These are phyloP conservation scores for Colletotrichum spinosum DNA, from an alignment of 2,329 filamentous ascomycete species.

Conservation along the genomic window DNA sequence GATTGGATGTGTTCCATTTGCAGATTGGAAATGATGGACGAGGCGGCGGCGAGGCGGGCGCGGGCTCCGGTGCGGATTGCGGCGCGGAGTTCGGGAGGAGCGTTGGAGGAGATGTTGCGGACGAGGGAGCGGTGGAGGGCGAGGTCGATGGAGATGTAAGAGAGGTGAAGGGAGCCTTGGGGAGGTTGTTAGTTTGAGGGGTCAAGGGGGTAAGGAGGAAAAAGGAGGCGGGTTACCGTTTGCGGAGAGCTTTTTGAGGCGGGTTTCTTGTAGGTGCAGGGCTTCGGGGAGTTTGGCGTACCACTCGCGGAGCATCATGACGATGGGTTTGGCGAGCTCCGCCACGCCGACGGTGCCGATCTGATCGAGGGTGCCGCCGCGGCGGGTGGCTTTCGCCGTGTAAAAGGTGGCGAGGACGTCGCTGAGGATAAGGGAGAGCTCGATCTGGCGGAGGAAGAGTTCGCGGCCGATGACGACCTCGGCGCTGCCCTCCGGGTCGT, in stretches of 20 bases:
- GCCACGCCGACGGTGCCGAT: conserved; percentile 48
- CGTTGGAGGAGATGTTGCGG: conserved; percentile 52
- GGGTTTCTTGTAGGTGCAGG: conserved; percentile 57
- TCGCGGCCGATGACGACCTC: conserved; percentile 58
- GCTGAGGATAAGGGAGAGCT: conserved; percentile 61
- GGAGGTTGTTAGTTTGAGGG: conserved; percentile 45
- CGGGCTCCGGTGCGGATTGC: conserved; percentile 52
- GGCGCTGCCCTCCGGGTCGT: conserved; percentile 51
- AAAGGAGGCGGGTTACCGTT: conserved; percentile 38
- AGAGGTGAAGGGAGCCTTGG: conserved; percentile 59
- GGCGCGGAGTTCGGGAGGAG: conserved; percentile 44
- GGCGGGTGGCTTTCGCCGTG: conserved; percentile 48
- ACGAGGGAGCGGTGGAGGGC: conserved; percentile 63
- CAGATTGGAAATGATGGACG: conserved; percentile 53
- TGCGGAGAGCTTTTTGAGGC: conserved; percentile 54
- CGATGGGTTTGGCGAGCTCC: conserved; percentile 48
- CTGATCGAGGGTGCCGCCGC: conserved; percentile 45
- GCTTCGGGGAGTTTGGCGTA: conserved; percentile 57
- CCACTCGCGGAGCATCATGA: conserved; percentile 54
- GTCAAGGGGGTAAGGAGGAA: background rate
- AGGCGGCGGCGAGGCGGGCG: conserved; percentile 52
- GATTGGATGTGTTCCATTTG: conserved; percentile 59
- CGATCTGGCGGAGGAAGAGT: conserved; percentile 63
- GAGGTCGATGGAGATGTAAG: conserved; percentile 64
- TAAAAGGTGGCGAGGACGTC: conserved; percentile 64